Evolutionary conservation across 129 eudicot genomes (phyloP), one percentile per base, ranked within the genome.

Genomic region (Tagetes erecta): DNA sequence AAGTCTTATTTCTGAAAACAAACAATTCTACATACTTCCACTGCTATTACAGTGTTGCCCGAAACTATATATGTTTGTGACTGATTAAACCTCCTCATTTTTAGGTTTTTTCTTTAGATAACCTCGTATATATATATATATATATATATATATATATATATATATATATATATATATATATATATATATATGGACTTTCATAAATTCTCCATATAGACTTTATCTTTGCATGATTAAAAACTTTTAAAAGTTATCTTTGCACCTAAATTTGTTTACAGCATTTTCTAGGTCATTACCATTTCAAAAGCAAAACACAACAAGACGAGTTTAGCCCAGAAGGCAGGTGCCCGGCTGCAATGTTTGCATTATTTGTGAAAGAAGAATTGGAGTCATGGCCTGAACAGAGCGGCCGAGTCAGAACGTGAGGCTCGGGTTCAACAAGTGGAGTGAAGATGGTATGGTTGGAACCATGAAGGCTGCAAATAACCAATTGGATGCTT

Each of bases 301-400:
- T 94, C 78, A 94, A 94, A 84, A 94, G 98, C 85, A 94, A 90
- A 79, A 94, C 98, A 5, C 89, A 90, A 64, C 96, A 86, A 82
- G 98, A 94, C n/a, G 98, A 90, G 79, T 93, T 58, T 70, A 89
- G 98, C 68, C 98, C 96, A n/a, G n/a, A n/a, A n/a, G n/a, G n/a
- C n/a, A n/a, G 92, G 65, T 94, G 98, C 76, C 88, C 85, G 69
- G 98, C 97, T 5, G 83, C 92, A 55, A 94, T 94, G 97, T 94
- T 84, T 80, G 96, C 93, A 33, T 76, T 94, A 82, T 80, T 83
- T 56, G 98, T 90, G n/a, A n/a, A n/a, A n/a, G n/a, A n/a, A n/a
- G n/a, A n/a, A n/a, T 83, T 94, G 33, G 91, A 90, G n/a, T 86
- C 83, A 10, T 94, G 98, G 98, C 98, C 98, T 0, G 98, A 94